Evolutionary conservation across 1,284 basidiomycete genomes (phyloP), one percentile per base, ranked within the genome.

Genomic region (Ustilago cynodontis): DNA sequence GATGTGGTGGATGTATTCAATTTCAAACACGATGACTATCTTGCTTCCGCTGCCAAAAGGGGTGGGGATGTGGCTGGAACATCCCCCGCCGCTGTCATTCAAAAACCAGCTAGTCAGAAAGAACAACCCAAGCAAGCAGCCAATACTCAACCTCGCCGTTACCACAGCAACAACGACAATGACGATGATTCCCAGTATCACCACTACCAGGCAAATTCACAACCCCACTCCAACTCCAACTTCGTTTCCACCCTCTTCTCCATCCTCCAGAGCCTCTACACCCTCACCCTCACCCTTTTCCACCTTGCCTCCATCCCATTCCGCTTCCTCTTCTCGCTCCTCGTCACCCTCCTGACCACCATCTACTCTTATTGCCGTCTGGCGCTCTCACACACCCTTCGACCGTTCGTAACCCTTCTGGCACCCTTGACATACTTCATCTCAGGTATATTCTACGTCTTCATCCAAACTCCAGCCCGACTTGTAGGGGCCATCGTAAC

Each of bases 371-470:
- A 10, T 9, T 52, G 52, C 2, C 71, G 68, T 7, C 4, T 54
- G 3, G 54, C 35, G 4, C 57, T 79, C 8, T 66, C 59, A 13
- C 55, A 61, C 28, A 53, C 37, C 8, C 64, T 79, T 1, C 59
- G 45, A 8, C 77, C 74, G 2, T 26, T 79, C 29, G 16, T 57
- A 0, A 45, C 65, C 49, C n/a, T 54, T 0, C 53, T 68, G 0
- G 73, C 77, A 0, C 77, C 77, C 1, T 26, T 79, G 2, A 60
- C 61, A 14, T 79, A 79, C 57, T 67, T 76, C 10, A 0, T 79
- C 1, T 45, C 57, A 1, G 77, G 77, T 2, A 29, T 77, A 3
- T 3, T 65, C 1, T 79, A 58, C 52, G 16, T 79, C 24, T 76
- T 79, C 37, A 11, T 73, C 47, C 39, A 43, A 7, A 57, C 50